Evolutionary conservation across 192 early-diverging fungal genomes (phyloP).

Genomic region (Coemansia sp.): DNA sequence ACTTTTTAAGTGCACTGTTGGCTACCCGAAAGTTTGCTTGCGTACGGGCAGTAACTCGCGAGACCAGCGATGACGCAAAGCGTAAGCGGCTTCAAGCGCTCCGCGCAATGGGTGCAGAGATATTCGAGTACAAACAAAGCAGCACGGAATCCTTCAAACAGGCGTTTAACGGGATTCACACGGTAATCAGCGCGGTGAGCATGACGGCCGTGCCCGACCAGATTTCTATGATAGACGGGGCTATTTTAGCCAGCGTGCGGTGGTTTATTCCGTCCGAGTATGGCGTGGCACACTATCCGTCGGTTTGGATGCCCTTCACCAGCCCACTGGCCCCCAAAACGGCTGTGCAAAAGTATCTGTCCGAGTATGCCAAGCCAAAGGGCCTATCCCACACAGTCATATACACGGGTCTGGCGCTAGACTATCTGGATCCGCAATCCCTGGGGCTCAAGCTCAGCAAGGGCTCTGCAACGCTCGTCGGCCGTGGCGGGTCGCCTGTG

Average conservation of each 20-base stretch:
- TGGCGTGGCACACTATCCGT: conserved; percentile 31
- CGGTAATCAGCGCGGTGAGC: conserved; percentile 35
- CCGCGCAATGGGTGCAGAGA: conserved; percentile 14
- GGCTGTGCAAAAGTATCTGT: conserved; percentile 22
- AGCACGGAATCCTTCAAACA: conserved; percentile 10
- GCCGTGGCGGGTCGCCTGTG: conserved; percentile 34
- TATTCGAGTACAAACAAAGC: conserved; percentile 13
- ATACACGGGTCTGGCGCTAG: conserved; percentile 47
- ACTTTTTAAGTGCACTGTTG: conserved; percentile 25
- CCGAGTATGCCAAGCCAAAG: conserved; percentile 1
- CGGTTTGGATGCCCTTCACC: conserved; percentile 34
- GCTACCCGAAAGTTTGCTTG: conserved; percentile 13
- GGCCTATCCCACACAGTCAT: conserved; percentile 35
- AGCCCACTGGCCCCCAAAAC: conserved; percentile 37
- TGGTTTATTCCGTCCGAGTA: conserved; percentile 53
- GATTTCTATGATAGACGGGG: conserved; percentile 42
- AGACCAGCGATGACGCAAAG: conserved; percentile 17
- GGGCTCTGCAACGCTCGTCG: conserved; percentile 38
- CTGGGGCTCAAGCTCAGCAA: conserved; percentile 24
- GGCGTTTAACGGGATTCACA: conserved; percentile 28
- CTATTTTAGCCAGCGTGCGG: conserved; percentile 29
- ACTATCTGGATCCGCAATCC: conserved; percentile 37
- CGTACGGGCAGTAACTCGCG: conserved; percentile 36
- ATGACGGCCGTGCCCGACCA: conserved; percentile 21
- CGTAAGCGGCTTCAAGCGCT: conserved; percentile 16